Base-by-base conservation (phyloP, 2,329 filamentous ascomycete genomes). In the Fusarium graminum region DNA sequence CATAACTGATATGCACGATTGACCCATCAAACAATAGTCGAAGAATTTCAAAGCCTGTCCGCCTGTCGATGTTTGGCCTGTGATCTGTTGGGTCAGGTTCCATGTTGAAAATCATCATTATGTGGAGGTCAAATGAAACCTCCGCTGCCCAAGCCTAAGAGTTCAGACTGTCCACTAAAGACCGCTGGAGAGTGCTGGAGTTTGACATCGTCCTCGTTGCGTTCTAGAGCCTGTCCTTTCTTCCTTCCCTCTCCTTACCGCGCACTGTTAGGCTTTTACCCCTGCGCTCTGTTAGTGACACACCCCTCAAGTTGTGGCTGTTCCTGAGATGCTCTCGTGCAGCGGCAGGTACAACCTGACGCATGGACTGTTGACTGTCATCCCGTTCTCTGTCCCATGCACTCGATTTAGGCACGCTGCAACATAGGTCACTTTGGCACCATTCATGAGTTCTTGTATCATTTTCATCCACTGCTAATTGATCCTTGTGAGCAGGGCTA, bases 331-430 rank as follows among this genome's bases (percentile, higher is more conserved):
- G 30, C 47, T 46, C 57, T 42, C 61, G 66, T 60, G 56, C 60
- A 69, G 61, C 58, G 49, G 59, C 57, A 34, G 34, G 34, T n/a
- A 17, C 34, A 7, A 65, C 57, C 46, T 25, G 55, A 43, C 56
- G 55, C 52, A 59, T 43, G 54, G 36, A 53, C 68, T 68, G 70
- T 71, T 66, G 65, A 63, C 68, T 67, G 70, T 72, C 67, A 63
- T 69, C 70, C 59, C 70, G 57, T 72, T 56, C 61, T 45, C 54
- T 55, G n/a, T 63, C 52, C 52, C 44, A 25, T 44, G 26, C 30
- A 25, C 22, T 22, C n/a, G 9, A 36, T 16, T 16, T 25, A 45
- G 22, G 56, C 54, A 49, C 42, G 42, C 43, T 43, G 7, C 14
- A 17, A 60, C 52, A 68, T 44, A 44, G 49, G 46, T 39, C 49